phyloP scores from a whole-genome alignment of 2,329 filamentous ascomycete species.

The Fusarium oligoseptatum region DNA sequence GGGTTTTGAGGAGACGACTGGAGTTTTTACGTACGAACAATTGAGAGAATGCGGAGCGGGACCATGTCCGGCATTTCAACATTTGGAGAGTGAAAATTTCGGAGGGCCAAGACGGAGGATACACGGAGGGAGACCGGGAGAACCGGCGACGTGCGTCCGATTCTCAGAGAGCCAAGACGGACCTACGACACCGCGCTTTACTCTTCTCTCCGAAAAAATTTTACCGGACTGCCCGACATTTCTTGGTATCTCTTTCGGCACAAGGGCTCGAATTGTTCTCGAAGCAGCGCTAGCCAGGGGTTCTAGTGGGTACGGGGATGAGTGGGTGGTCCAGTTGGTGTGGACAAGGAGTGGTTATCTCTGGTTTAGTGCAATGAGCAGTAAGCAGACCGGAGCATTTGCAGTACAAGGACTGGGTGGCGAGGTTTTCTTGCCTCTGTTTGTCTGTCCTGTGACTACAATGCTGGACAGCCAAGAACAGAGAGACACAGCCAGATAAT shows the following conservation, averaged over 20 bases:
- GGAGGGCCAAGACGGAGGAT: slow-evolving; percentile 2
- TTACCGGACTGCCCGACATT: slow-evolving; percentile 20
- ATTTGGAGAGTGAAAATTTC: neutral
- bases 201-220: slow-evolving; percentile 17
- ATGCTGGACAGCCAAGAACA: neutral
- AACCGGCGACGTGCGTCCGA: neutral
- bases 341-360: slow-evolving; percentile 1
- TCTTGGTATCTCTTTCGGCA: neutral
- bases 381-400: neutral
- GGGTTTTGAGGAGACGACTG: slow-evolving; percentile 38
- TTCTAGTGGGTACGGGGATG: neutral
- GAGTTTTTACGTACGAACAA: slow-evolving; percentile 33
- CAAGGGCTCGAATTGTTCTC: slow-evolving; percentile 34
- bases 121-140: neutral
- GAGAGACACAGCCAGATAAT: neutral
- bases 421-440: neutral
- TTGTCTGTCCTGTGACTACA: neutral
- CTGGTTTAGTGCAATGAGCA: neutral
- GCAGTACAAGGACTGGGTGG: slow-evolving; percentile 12
- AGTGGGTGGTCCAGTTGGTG: neutral
- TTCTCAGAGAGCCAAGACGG: slow-evolving; percentile 17
- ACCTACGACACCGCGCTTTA: neutral
- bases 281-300: slow-evolving; percentile 35
- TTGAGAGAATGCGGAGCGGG: slow-evolving; percentile 33
- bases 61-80: neutral